Evolutionary conservation across 257 asterid genomes (phyloP).

Genomic region (Solanum commersonii): DNA sequence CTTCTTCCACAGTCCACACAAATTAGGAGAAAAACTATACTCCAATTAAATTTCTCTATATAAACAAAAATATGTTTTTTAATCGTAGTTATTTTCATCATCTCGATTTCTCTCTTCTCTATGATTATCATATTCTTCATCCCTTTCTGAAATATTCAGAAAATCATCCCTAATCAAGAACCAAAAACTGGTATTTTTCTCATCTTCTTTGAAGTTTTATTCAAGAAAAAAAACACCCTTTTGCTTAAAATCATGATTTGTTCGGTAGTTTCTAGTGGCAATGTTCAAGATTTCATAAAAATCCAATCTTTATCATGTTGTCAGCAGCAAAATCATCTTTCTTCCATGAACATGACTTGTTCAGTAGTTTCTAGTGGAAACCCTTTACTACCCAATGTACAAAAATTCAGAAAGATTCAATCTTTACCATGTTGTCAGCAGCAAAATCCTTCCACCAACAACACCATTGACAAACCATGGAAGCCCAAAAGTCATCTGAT

Average conservation of each 20-base stretch:
- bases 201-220: neutral
- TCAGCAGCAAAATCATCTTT: slow-evolving; percentile 11
- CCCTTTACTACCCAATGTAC: slow-evolving; percentile 16
- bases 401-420: neutral
- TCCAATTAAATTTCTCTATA: neutral
- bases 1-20: neutral
- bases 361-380: slow-evolving; percentile 12
- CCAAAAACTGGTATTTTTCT: neutral
- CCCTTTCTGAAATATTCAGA: neutral
- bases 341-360: slow-evolving; percentile 17
- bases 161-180: neutral
- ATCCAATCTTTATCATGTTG: slow-evolving; percentile 11
- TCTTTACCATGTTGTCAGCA: slow-evolving; percentile 14
- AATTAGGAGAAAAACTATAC: neutral
- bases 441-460: slow-evolving; percentile 15
- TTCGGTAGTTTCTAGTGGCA: slow-evolving; percentile 11
- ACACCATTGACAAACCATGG: slow-evolving; percentile 12
- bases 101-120: slow-evolving; percentile 13
- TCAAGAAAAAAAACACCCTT: neutral
- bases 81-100: neutral
- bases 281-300: neutral
- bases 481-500: slow-evolving; percentile 11
- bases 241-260: slow-evolving; percentile 22
- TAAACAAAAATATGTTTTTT: neutral
- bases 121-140: neutral